Evolutionary conservation across 306 rosid species (phyloP).

Genomic region (barrel medic (Medicago truncatula)): DNA sequence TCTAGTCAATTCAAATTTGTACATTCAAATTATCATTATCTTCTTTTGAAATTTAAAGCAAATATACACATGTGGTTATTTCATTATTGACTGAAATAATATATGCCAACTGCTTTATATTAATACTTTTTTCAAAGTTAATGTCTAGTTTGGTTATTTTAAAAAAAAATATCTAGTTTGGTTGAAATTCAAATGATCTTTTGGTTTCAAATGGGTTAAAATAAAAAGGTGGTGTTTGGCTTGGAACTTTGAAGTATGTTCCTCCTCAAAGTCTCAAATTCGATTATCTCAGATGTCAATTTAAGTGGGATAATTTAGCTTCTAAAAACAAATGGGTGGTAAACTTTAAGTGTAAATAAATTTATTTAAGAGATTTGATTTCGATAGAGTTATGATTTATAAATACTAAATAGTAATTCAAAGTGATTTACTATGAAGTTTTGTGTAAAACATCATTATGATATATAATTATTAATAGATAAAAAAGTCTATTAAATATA

Average conservation of each 20-base stretch:
- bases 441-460: too few species aligned
- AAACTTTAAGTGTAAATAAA: too few species aligned
- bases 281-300: too few species aligned
- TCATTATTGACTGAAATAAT: background rate
- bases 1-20: constrained; percentile 26
- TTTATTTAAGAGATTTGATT: too few species aligned
- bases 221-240: too few species aligned
- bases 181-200: constrained; percentile 5
- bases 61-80: background rate
- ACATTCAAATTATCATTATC: constrained; percentile 35
- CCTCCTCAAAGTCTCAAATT: too few species aligned
- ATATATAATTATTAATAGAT: background rate
- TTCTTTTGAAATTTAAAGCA: constrained; percentile 20
- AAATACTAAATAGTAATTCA: background rate
- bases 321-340: too few species aligned
- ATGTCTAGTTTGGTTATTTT: background rate
- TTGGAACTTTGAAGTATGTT: too few species aligned
- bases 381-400: background rate
- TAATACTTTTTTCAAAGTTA: background rate
- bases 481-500: background rate
- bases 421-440: background rate
- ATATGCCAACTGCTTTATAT: background rate
- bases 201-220: too few species aligned
- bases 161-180: background rate
- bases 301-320: too few species aligned